Percentiles rank a stretch among this genome's conserved stretches.
Evolutionary conservation across 805 yeast genomes (phyloP).

Genomic region (Saccharomycopsis fermentans): DNA sequence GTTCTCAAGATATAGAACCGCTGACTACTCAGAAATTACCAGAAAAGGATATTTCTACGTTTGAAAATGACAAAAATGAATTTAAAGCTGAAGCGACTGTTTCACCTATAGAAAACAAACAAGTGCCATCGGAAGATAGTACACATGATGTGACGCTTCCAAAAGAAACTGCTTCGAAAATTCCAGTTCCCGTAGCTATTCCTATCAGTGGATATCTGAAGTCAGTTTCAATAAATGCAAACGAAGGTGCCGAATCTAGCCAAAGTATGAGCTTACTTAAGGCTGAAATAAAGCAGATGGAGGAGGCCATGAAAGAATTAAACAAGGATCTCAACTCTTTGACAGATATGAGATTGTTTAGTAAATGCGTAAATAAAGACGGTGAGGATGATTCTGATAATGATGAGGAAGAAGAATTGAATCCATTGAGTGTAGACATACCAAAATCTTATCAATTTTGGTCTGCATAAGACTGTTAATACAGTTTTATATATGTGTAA

Average conservation of each 20-base stretch:
- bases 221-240: neutral
- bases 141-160: no score
- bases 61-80: neutral
- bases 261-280: neutral
- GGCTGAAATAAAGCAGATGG: neutral
- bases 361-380: neutral
- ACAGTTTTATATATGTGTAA: neutral
- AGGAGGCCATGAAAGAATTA: neutral
- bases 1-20: slow-evolving; percentile 2
- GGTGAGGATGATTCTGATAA: slow-evolving; percentile 14
- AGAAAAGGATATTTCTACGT: no score
- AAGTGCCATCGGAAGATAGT: neutral
- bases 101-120: neutral
- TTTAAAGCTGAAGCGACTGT: neutral
- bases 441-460: slow-evolving; percentile 58
- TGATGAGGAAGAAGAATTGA: slow-evolving; percentile 26
- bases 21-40: slow-evolving; percentile 15
- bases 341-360: slow-evolving; percentile 8
- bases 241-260: neutral
- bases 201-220: neutral
- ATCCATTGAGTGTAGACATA: slow-evolving; percentile 50
- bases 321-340: neutral
- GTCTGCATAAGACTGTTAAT: slow-evolving; percentile 36
- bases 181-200: neutral
- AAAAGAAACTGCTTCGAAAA: neutral